Conservation (phyloP, 1,284 basidiomycete species). For the Ganoderma multipileum region DNA sequence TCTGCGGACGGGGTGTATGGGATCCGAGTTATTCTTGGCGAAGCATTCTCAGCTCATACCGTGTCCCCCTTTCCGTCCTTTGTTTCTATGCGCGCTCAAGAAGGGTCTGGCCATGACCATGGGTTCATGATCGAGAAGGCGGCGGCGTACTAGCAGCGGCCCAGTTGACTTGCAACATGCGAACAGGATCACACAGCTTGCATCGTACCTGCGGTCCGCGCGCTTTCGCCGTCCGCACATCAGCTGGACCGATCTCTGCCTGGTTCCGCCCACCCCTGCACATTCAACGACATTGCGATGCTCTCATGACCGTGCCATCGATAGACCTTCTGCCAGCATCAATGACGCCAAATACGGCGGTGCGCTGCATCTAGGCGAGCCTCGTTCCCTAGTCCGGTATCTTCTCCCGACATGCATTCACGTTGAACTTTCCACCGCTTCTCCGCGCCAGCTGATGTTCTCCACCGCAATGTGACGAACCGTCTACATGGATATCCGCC, state of each 20-base stretch:
- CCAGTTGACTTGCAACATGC: conserved; percentile 17
- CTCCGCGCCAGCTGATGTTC: conserved; percentile 9
- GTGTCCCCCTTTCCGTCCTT: not conserved
- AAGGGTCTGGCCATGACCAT: conserved; percentile 4
- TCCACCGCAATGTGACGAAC: conserved; percentile 3
- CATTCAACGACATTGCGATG: not conserved
- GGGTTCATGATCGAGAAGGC: conserved; percentile 3
- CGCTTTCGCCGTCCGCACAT: conserved; percentile 15
- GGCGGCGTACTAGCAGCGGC: conserved; percentile 1
- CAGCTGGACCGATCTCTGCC: conserved; percentile 15
- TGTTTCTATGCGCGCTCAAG: conserved; percentile 1
- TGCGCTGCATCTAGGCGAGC: conserved; percentile 2
- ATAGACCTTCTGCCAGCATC: conserved; percentile 11
- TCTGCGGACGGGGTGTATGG: not conserved
- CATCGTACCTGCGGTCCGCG: conserved; percentile 21
- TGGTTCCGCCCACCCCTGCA: not conserved
- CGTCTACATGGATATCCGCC: not conserved
- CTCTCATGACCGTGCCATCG: conserved; percentile 21
- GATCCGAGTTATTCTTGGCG: conserved; percentile 11
- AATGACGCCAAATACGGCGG: conserved; percentile 16
- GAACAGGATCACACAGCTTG: conserved; percentile 8
- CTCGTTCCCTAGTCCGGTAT: conserved; percentile 7
- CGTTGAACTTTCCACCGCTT: not conserved
- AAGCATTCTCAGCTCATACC: not conserved
- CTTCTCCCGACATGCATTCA: conserved; percentile 10